These are phyloP conservation scores for Schizosaccharomyces cryophilus DNA, from an alignment of 805 yeast species.

Conservation along the genomic window DNA sequence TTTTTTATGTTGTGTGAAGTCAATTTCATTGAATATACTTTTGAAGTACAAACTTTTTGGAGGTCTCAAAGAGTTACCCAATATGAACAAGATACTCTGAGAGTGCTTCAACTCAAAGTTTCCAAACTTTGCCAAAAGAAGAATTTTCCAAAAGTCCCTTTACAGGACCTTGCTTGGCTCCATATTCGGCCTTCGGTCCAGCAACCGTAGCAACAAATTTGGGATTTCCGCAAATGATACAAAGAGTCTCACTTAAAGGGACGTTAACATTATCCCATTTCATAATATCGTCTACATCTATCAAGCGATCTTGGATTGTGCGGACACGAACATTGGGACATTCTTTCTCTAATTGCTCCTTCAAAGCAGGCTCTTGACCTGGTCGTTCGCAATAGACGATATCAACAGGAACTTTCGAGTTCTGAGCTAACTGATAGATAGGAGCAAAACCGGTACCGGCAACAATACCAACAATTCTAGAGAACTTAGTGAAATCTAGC, in stretches of 20 bases:
- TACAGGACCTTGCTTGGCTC: background rate
- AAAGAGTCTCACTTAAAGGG: background rate
- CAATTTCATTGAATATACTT: no score
- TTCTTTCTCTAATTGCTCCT: background rate
- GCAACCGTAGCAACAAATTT: background rate
- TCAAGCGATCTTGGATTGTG: background rate
- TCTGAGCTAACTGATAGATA: background rate
- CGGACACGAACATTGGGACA: background rate
- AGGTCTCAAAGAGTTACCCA: no score
- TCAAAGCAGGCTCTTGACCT: background rate
- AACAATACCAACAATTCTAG: background rate
- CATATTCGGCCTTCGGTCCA: background rate
- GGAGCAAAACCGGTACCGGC: conserved; percentile 3
- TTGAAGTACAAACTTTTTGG: no score
- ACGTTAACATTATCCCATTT: background rate
- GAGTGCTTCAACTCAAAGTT: background rate
- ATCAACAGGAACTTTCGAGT: background rate
- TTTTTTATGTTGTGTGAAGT: no score
- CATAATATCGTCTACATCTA: background rate
- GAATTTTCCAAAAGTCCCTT: background rate
- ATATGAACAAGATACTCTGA: no score
- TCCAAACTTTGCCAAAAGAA: background rate
- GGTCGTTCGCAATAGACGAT: background rate
- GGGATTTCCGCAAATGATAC: background rate
- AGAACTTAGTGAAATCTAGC: background rate